A percentile compares a stretch with the other conserved stretches of the same genome.
Conservation (phyloP, 306 rosid species). For the Vigna mungo region DNA sequence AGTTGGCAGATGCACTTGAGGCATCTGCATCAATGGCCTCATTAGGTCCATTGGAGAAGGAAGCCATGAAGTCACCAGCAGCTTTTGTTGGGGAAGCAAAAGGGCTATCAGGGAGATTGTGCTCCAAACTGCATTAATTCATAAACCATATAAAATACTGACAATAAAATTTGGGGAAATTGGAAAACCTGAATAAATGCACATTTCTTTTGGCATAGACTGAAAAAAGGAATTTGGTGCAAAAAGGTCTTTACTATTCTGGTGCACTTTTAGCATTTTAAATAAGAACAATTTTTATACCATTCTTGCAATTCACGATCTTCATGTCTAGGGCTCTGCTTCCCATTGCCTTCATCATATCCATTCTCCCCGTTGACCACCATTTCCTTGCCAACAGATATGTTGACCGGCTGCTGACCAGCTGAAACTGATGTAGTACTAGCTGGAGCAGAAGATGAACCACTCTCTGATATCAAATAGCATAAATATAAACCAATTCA, state of each 20-base stretch:
- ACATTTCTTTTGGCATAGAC: slow-evolving; percentile 43
- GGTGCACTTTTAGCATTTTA: slow-evolving; percentile 40
- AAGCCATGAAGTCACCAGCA: slow-evolving; percentile 54
- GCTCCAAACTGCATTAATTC: slow-evolving; percentile 86
- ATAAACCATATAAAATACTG: slow-evolving; percentile 23
- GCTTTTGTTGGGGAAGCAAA: slow-evolving; percentile 96
- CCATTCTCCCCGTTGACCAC: slow-evolving; percentile 47
- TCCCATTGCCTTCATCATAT: slow-evolving; percentile 51
- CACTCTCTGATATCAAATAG: slow-evolving; percentile 59
- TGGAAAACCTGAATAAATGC: slow-evolving; percentile 46
- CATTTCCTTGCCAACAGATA: slow-evolving; percentile 52
- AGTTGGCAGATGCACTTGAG: slow-evolving; percentile 54
- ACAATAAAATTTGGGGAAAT: slow-evolving; percentile 31
- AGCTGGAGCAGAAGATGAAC: slow-evolving; percentile 46
- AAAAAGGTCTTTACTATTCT: slow-evolving; percentile 47
- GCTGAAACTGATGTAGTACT: slow-evolving; percentile 41
- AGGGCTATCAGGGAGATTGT: slow-evolving; percentile 95
- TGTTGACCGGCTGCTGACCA: slow-evolving; percentile 47
- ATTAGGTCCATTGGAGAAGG: slow-evolving; percentile 52
- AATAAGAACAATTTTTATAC: slow-evolving; percentile 49
- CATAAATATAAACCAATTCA: slow-evolving; percentile 35
- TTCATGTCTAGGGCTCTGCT: slow-evolving; percentile 61
- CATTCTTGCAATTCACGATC: slow-evolving; percentile 73
- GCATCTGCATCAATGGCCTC: slow-evolving; percentile 61
- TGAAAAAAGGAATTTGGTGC: slow-evolving; percentile 45